These are phyloP conservation scores for Glycyrrhiza uralensis DNA, from an alignment of 306 rosid species.

Conservation along the genomic window DNA sequence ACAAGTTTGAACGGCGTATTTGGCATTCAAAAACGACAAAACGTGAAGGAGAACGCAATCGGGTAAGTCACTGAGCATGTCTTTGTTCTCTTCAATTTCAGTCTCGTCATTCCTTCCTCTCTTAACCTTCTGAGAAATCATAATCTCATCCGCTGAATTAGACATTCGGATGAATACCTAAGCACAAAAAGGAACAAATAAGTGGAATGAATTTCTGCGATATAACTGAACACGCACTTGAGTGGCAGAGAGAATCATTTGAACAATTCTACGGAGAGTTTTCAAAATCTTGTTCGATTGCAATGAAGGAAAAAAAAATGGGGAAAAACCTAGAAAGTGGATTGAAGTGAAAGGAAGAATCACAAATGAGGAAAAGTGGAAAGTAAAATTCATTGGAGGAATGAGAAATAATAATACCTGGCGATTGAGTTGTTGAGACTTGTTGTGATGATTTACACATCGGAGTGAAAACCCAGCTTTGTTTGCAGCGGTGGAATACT, in stretches of 20 bases:
- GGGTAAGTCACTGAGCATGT: conserved; percentile 2
- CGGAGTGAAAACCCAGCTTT: neutral
- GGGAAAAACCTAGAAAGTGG: neutral
- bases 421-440: neutral
- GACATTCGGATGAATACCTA: neutral
- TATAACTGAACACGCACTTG: neutral
- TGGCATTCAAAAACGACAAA: neutral
- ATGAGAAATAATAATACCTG: neutral
- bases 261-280: neutral
- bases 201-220: neutral
- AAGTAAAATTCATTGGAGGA: neutral
- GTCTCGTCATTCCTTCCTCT: neutral
- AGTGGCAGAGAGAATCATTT: neutral
- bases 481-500: neutral
- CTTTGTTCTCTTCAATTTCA: neutral
- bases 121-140: neutral
- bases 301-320: neutral
- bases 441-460: neutral
- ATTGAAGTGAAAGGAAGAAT: neutral
- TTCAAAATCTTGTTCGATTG: neutral
- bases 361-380: neutral
- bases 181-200: neutral
- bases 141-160: neutral
- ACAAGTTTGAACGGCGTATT: conserved; percentile 4
- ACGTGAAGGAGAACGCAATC: conserved; percentile 17